phyloP scores from a whole-genome alignment of 805 yeast genomes.

The Cyberlindnera bimundalis region DNA sequence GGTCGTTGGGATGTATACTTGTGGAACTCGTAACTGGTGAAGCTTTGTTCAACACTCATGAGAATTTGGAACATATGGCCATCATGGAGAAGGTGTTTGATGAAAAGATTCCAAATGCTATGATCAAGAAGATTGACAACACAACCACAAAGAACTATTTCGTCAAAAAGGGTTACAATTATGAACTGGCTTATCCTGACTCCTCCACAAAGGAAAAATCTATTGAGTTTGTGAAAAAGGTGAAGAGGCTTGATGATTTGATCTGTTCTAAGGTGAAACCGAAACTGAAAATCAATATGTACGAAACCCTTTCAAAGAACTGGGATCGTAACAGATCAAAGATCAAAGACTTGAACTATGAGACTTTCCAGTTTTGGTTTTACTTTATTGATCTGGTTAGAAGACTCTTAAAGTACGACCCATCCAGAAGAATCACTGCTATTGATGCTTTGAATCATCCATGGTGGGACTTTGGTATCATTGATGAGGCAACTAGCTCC shows the following conservation, averaged over 20 bases:
- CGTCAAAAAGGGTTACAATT: slow-evolving; percentile 13
- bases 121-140: slow-evolving; percentile 30
- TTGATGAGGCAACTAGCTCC: slow-evolving; percentile 44
- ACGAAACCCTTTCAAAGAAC: slow-evolving; percentile 19
- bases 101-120: slow-evolving; percentile 38
- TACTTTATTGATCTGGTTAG: slow-evolving; percentile 68
- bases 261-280: slow-evolving; percentile 35
- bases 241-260: slow-evolving; percentile 42
- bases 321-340: slow-evolving; percentile 23
- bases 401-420: slow-evolving; percentile 67
- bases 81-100: slow-evolving; percentile 86
- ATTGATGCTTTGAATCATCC: slow-evolving; percentile 75
- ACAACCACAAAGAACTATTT: slow-evolving; percentile 13
- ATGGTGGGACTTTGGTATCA: slow-evolving; percentile 67
- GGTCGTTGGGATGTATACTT: slow-evolving; percentile 94
- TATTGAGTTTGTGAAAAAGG: slow-evolving; percentile 35
- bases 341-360: slow-evolving; percentile 43
- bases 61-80: slow-evolving; percentile 89
- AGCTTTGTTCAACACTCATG: slow-evolving; percentile 92
- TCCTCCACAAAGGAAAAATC: slow-evolving; percentile 36
- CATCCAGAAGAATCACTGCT: slow-evolving; percentile 68
- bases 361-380: slow-evolving; percentile 80
- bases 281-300: slow-evolving; percentile 25
- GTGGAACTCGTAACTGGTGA: slow-evolving; percentile 92
- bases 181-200: slow-evolving; percentile 36